These are phyloP conservation scores for Suillus discolor DNA, from an alignment of 768 basidiomycete species.

Conservation along the genomic window DNA sequence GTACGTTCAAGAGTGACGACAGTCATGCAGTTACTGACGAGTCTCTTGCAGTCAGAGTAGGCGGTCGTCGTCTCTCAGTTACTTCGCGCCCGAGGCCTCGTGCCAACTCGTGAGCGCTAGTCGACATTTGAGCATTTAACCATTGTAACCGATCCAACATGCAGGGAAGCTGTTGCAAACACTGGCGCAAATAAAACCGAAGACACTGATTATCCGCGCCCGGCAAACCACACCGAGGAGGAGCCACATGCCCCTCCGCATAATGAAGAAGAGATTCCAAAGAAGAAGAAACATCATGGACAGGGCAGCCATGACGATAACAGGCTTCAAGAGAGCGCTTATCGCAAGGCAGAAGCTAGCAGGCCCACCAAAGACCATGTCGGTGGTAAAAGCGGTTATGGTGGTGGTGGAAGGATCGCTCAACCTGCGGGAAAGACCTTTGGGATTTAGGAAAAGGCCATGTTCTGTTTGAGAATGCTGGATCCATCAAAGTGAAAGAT, in stretches of 20 bases:
- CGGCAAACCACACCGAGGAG: conserved; percentile 42
- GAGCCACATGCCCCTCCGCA: conserved; percentile 36
- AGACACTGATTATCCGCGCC: conserved; percentile 54
- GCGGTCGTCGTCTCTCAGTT: conserved; percentile 52
- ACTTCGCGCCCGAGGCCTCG: conserved; percentile 42
- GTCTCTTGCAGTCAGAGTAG: conserved; percentile 41
- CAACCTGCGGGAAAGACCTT: conserved; percentile 56
- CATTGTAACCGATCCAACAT: background rate
- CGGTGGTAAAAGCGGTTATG: conserved; percentile 38
- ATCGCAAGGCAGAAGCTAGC: conserved; percentile 49
- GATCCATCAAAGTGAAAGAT: conserved; percentile 3
- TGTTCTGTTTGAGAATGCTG: conserved; percentile 10
- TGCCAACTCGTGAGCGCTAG: conserved; percentile 32
- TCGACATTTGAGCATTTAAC: background rate
- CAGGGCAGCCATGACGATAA: conserved; percentile 43
- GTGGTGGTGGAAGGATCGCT: conserved; percentile 52
- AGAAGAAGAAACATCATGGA: conserved; percentile 50
- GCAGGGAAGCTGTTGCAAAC: conserved; percentile 10
- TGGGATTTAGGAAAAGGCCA: conserved; percentile 27
- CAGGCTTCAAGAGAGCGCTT: conserved; percentile 46
- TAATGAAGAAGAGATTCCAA: conserved; percentile 48
- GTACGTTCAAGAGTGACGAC: conserved; percentile 33
- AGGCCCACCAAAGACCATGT: conserved; percentile 49
- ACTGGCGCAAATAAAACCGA: conserved; percentile 26
- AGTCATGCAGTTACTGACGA: background rate